Conservation (phyloP, 2,329 filamentous ascomycete species). For the Hypoxylon sp. region DNA sequence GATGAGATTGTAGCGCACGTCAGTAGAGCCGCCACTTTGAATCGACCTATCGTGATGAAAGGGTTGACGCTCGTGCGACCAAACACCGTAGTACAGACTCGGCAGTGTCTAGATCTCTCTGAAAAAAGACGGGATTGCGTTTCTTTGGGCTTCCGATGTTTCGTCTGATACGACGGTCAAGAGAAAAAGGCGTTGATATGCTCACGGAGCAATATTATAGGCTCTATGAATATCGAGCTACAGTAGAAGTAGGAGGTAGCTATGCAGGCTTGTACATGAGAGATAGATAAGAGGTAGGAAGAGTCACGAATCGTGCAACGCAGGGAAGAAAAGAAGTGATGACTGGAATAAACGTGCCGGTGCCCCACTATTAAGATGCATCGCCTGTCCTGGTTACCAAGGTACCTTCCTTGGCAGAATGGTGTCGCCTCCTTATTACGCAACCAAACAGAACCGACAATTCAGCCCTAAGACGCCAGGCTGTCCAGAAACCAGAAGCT, state of each 20-base stretch:
- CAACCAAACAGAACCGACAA: not conserved
- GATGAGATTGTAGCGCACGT: slow-evolving; percentile 15
- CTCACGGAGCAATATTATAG: slow-evolving; percentile 6
- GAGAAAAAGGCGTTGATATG: slow-evolving; percentile 4
- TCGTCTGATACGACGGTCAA: not conserved
- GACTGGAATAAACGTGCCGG: slow-evolving; percentile 14
- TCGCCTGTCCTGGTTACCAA: not conserved
- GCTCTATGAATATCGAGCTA: not conserved
- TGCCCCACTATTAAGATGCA: slow-evolving; percentile 15
- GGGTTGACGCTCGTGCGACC: slow-evolving; percentile 3
- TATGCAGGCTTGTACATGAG: slow-evolving; percentile 15
- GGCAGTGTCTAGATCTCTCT: slow-evolving; percentile 3
- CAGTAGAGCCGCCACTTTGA: slow-evolving; percentile 47
- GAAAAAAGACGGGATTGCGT: slow-evolving; percentile 12
- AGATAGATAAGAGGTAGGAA: not conserved
- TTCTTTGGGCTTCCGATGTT: not conserved
- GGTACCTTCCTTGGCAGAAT: not conserved
- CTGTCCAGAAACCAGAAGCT: not conserved
- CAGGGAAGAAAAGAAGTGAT: slow-evolving; percentile 13
- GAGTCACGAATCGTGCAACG: slow-evolving; percentile 13
- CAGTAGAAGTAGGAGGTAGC: not conserved
- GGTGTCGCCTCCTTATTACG: not conserved
- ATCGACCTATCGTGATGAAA: slow-evolving; percentile 17
- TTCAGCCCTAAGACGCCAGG: not conserved
- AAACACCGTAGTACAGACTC: slow-evolving; percentile 9